phyloP scores from a whole-genome alignment of 169 alveolate species.

The Plasmodium gallinaceum region DNA sequence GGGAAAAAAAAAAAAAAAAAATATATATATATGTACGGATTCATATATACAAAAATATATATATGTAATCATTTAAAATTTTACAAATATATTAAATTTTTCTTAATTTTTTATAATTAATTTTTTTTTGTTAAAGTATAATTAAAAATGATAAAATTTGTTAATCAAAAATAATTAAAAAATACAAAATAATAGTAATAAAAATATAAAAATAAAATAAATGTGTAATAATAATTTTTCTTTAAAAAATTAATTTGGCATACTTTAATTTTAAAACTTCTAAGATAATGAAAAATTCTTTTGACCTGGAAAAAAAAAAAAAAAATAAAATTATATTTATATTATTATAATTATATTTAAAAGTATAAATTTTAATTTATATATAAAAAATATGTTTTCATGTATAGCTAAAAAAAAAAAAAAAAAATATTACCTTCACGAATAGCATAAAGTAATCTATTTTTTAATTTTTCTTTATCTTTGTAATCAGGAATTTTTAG shows the following conservation, averaged over 20 bases:
- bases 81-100: neutral
- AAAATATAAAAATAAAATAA: neutral
- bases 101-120: neutral
- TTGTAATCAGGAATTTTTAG: constrained; percentile 95
- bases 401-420: constrained; percentile 42
- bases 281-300: constrained; percentile 65
- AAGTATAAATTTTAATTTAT: neutral
- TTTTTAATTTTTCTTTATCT: constrained; percentile 86
- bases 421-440: constrained; percentile 87
- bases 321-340: neutral
- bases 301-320: constrained; percentile 43
- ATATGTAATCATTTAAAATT: neutral
- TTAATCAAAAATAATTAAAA: neutral
- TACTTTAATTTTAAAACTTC: constrained; percentile 4
- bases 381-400: constrained; percentile 20
- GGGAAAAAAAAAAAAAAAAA: constrained; percentile 24
- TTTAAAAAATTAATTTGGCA: neutral
- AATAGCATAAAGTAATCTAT: constrained; percentile 91
- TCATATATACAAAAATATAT: constrained; percentile 15
- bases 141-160: neutral
- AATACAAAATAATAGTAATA: neutral
- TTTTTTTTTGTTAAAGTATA: too few relatives aligned
- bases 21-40: neutral
- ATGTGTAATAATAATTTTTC: neutral
- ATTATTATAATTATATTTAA: neutral